Base-by-base conservation (phyloP, 1,284 basidiomycete species). In the Sparassis latifolia region DNA sequence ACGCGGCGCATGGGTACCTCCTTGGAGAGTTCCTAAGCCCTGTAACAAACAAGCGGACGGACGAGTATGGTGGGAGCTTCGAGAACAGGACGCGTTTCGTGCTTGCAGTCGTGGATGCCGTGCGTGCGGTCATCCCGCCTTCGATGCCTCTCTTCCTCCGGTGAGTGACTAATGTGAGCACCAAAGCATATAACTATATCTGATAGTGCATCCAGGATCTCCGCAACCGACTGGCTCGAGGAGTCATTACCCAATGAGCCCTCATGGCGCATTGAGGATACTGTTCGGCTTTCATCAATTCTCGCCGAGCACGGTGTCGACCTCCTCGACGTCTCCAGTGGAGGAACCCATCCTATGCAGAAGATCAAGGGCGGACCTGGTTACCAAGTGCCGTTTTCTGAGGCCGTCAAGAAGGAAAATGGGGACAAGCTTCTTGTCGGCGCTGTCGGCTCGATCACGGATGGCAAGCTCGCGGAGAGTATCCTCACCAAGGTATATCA, bases 81-180 rank as follows among this genome's bases (percentile, higher is more conserved):
- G 76, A 79, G 62, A 81, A 81, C 60, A 70, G 81, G 28, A 61
- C 67, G 2, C 66, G 75, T 10, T 77, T 84, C 47, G 55, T 68
- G 2, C 62, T 80, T 56, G 70, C 71, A 58, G 69, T 82, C 31
- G 66, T 80, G 10, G 72, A 78, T 35, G 75, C 73, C 3, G 58
- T 77, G 1, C 67, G 63, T 0, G 71, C 69, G 29, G 71, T 74
- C 28, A 84, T 85, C 61, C 79, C 79, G 0, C 60, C 70, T 5
- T 64, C 74, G n/a, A 80, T 79, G 68, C 85, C 86, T 0, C 65
- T 89, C 12, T 84, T 88, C 65, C 70, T 82, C 55, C 75, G 86
- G 80, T 87, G 56, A 58, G 71, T 62, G 35, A 7, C 35, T 37
- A 20, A 12, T 12, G 35, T 12, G 12, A 12, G 35, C 35, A 37